Conservation (phyloP, 805 yeast species). For the Myxozyma mucilagina region DNA sequence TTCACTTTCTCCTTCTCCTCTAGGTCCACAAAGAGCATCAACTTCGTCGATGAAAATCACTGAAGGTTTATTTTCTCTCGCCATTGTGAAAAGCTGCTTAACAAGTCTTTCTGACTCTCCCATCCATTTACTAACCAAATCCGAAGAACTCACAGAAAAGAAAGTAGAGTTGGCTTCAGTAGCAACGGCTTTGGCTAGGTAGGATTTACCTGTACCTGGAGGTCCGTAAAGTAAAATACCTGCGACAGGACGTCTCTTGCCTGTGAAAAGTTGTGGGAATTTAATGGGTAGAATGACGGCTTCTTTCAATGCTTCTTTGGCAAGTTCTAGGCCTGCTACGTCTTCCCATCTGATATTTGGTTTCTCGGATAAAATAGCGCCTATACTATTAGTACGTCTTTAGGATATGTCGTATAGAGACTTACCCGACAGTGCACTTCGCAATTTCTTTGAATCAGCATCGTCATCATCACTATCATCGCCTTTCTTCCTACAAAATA, state of each 20-base stretch:
- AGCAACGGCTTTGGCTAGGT: constrained; percentile 95
- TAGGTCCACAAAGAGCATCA: constrained; percentile 95
- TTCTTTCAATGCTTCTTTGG: constrained; percentile 94
- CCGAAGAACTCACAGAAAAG: constrained; percentile 94
- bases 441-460: constrained; percentile 80
- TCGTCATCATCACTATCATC: constrained; percentile 60
- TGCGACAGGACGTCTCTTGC: constrained; percentile 87
- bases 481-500: constrained; percentile 37
- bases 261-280: constrained; percentile 93
- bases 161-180: constrained; percentile 97
- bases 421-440: constrained; percentile 81
- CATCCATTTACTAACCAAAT: constrained; percentile 98
- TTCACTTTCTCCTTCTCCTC: constrained; percentile 97
- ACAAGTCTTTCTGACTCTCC: constrained; percentile 97
- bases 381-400: not conserved
- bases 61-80: constrained; percentile 92
- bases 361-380: constrained; percentile 81
- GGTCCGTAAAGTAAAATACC: constrained; percentile 90
- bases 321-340: constrained; percentile 92
- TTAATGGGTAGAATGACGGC: constrained; percentile 95
- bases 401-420: not conserved
- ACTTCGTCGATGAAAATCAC: constrained; percentile 97
- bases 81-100: constrained; percentile 92
- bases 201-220: constrained; percentile 98
- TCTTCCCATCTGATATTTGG: constrained; percentile 95